A percentile compares a stretch with the other conserved stretches of the same genome.
phyloP scores from a whole-genome alignment of 2,329 filamentous ascomycete genomes.

The Sclerotinia subarctica region DNA sequence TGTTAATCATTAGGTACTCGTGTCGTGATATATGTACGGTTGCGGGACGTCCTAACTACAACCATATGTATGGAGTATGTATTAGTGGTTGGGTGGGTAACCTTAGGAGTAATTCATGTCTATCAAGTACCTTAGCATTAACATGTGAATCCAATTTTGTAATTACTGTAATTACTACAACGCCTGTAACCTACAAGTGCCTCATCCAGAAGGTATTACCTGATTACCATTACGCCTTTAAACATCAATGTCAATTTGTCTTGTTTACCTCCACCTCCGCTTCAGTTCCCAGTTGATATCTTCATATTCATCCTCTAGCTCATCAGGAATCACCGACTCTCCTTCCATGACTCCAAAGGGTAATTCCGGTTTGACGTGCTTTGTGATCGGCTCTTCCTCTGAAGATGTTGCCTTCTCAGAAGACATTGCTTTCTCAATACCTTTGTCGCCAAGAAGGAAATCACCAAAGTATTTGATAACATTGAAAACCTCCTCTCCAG shows the following conservation, averaged over 20 bases:
- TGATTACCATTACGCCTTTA: background rate
- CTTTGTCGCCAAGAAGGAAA: constrained; percentile 70
- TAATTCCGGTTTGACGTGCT: background rate
- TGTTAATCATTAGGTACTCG: too few species aligned
- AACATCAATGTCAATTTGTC: background rate
- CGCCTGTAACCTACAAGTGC: background rate
- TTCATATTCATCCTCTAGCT: constrained; percentile 24
- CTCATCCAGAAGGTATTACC: constrained; percentile 14
- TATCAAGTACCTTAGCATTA: background rate
- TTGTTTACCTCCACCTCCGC: constrained; percentile 21
- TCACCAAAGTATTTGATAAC: constrained; percentile 81
- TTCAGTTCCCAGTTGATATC: constrained; percentile 34
- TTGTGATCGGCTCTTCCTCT: constrained; percentile 24
- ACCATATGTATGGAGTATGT: background rate
- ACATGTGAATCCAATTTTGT: background rate
- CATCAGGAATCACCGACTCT: background rate
- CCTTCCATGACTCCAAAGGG: background rate
- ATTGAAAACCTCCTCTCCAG: constrained; percentile 81
- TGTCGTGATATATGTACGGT: too few species aligned
- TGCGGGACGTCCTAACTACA: too few species aligned
- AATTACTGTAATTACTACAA: background rate
- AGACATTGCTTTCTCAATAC: constrained; percentile 49
- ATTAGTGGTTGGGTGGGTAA: background rate
- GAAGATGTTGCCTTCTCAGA: constrained; percentile 41
- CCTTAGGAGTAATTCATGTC: background rate